Percentiles rank a stretch among this genome's conserved stretches.
Conservation (phyloP, 1,284 basidiomycete species). For the Stygiomarasmius scandens region DNA sequence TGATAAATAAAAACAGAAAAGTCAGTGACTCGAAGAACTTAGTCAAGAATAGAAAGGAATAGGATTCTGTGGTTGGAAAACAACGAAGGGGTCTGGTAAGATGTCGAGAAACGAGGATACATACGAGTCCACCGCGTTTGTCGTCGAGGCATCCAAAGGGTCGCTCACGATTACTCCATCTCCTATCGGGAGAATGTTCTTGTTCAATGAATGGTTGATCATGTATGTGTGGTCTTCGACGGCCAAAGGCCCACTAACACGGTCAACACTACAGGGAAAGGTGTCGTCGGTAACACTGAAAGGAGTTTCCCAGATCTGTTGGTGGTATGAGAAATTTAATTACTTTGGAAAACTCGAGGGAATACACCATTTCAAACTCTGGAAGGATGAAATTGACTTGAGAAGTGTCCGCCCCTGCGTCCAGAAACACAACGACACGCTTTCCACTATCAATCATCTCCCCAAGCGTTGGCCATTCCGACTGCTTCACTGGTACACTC, state of each 20-base stretch:
- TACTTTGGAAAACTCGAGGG: too few species aligned
- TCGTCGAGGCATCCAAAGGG: constrained; percentile 32
- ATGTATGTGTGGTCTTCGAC: constrained; percentile 54
- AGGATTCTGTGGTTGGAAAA: too few species aligned
- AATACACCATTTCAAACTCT: constrained; percentile 54
- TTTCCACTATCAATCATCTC: constrained; percentile 70
- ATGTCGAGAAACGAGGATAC: too few species aligned
- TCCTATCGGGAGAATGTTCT: constrained; percentile 32
- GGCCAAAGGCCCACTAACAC: constrained; percentile 51
- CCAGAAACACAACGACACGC: constrained; percentile 71
- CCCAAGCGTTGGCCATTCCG: constrained; percentile 75
- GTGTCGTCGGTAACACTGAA: constrained; percentile 61
- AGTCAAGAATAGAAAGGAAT: not conserved
- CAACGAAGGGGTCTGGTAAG: too few species aligned
- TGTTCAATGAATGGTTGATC: constrained; percentile 60
- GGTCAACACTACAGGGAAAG: constrained; percentile 75
- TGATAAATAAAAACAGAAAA: not conserved
- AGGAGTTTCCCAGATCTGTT: constrained; percentile 76
- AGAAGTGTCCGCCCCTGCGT: constrained; percentile 48
- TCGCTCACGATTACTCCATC: constrained; percentile 37
- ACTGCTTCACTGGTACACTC: constrained; percentile 49
- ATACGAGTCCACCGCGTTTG: constrained; percentile 39
- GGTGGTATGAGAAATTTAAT: too few species aligned
- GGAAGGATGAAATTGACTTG: constrained; percentile 64
- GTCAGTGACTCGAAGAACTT: not conserved